phyloP scores from a whole-genome alignment of 1,139 yeast genomes.

The Sugiyamaella japonica region DNA sequence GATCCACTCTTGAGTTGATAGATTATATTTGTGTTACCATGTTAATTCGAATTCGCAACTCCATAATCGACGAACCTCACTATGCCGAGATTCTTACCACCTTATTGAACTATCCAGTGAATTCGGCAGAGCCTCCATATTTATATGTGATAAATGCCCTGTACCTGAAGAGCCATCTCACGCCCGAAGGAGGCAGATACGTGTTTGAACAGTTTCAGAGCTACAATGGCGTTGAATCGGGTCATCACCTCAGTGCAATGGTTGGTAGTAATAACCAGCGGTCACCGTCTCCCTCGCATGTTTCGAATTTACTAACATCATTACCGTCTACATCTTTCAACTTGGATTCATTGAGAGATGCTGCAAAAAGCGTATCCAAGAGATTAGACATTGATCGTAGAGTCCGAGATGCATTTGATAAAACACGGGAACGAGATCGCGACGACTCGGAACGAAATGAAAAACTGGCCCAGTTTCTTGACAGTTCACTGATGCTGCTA shows the following conservation, averaged over 20 bases:
- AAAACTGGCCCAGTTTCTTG: constrained; percentile 26
- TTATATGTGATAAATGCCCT: constrained; percentile 36
- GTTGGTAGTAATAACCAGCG: no score
- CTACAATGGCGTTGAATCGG: background rate
- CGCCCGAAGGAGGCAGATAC: constrained; percentile 34
- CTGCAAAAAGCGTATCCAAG: constrained; percentile 29
- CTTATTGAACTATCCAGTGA: constrained; percentile 38
- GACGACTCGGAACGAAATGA: constrained; percentile 20
- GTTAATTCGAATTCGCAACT: constrained; percentile 36
- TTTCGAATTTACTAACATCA: constrained; percentile 19
- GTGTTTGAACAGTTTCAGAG: constrained; percentile 32
- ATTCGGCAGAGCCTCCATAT: constrained; percentile 21
- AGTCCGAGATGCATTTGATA: constrained; percentile 25
- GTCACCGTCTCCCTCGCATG: background rate
- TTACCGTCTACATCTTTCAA: constrained; percentile 23
- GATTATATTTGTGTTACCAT: constrained; percentile 41
- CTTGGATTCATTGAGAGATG: constrained; percentile 30
- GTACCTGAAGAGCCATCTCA: constrained; percentile 33
- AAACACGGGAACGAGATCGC: background rate
- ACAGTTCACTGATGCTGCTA: constrained; percentile 21
- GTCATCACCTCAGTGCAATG: background rate
- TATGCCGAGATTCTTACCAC: constrained; percentile 37
- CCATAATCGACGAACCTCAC: constrained; percentile 30
- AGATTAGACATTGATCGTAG: constrained; percentile 29
- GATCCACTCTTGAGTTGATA: constrained; percentile 36